Conservation (phyloP, 2,329 filamentous ascomycete species). For the Venturia asperata region DNA sequence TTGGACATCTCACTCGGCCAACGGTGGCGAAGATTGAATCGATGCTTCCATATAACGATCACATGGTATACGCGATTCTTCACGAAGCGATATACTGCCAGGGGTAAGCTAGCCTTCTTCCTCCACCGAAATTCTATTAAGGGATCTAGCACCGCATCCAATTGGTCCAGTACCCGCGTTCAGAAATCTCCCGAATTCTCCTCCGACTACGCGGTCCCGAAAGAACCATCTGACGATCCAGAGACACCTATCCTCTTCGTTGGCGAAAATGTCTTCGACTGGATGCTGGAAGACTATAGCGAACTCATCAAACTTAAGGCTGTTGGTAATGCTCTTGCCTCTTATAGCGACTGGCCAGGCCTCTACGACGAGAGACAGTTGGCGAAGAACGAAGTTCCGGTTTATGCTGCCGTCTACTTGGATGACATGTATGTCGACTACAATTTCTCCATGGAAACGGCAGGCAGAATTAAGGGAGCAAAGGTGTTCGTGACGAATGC, state of each 20-base stretch:
- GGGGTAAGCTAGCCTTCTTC: slow-evolving; percentile 37
- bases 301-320: slow-evolving; percentile 64
- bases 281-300: slow-evolving; percentile 73
- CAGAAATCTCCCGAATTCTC: slow-evolving; percentile 33
- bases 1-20: slow-evolving; percentile 66
- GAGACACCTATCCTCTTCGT: slow-evolving; percentile 64
- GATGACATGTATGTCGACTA: slow-evolving; percentile 93
- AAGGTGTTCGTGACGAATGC: slow-evolving; percentile 80
- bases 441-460: slow-evolving; percentile 65
- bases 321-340: slow-evolving; percentile 64
- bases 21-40: slow-evolving; percentile 63
- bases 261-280: slow-evolving; percentile 86
- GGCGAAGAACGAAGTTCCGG: slow-evolving; percentile 68
- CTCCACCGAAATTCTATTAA: neutral
- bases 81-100: slow-evolving; percentile 87
- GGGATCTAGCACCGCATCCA: slow-evolving; percentile 47
- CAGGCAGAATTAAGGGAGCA: slow-evolving; percentile 63
- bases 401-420: slow-evolving; percentile 75
- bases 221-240: slow-evolving; percentile 28
- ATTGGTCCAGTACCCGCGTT: slow-evolving; percentile 68
- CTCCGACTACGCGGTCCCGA: slow-evolving; percentile 40
- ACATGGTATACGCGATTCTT: slow-evolving; percentile 75
- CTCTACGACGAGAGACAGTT: slow-evolving; percentile 72
- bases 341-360: slow-evolving; percentile 60
- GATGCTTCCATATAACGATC: slow-evolving; percentile 62